Conservation (phyloP, 2,329 filamentous ascomycete genomes). For the Whalleya microplaca region DNA sequence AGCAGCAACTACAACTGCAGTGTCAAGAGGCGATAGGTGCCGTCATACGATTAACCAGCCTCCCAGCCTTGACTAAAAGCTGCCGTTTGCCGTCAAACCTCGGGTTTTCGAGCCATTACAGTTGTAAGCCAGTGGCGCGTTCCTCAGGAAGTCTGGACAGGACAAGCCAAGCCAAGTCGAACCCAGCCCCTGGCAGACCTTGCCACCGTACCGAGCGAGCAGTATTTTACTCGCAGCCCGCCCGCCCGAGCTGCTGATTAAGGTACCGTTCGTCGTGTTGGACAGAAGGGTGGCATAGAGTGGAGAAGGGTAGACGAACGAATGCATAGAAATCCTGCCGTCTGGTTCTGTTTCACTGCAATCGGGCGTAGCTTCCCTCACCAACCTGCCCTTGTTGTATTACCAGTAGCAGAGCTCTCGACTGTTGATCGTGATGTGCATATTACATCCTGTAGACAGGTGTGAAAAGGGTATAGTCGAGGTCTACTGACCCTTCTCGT, state of each 20-base stretch:
- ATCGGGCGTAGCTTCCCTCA: slow-evolving; percentile 33
- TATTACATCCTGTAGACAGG: slow-evolving; percentile 28
- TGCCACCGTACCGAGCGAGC: slow-evolving; percentile 30
- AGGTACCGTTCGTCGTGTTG: slow-evolving; percentile 31
- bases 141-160: slow-evolving; percentile 28
- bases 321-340: slow-evolving; percentile 32
- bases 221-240: slow-evolving; percentile 26
- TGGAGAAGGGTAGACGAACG: slow-evolving; percentile 35
- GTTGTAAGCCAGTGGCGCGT: slow-evolving; percentile 28
- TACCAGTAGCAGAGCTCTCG: slow-evolving; percentile 29
- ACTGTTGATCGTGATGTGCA: slow-evolving; percentile 32
- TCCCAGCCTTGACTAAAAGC: slow-evolving; percentile 26
- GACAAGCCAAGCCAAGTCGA: slow-evolving; percentile 30
- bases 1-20: slow-evolving; percentile 13
- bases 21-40: slow-evolving; percentile 16
- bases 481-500: slow-evolving; percentile 25
- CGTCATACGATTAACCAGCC: slow-evolving; percentile 25
- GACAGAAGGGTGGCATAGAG: slow-evolving; percentile 30
- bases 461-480: slow-evolving; percentile 31
- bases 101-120: slow-evolving; percentile 25
- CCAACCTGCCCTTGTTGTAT: slow-evolving; percentile 31
- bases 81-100: slow-evolving; percentile 35
- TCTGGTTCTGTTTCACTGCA: slow-evolving; percentile 34
- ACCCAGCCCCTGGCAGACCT: slow-evolving; percentile 29
- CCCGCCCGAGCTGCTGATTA: slow-evolving; percentile 26